Base-by-base conservation (phyloP, 169 alveolate species). In the Plasmodium inui region DNA sequence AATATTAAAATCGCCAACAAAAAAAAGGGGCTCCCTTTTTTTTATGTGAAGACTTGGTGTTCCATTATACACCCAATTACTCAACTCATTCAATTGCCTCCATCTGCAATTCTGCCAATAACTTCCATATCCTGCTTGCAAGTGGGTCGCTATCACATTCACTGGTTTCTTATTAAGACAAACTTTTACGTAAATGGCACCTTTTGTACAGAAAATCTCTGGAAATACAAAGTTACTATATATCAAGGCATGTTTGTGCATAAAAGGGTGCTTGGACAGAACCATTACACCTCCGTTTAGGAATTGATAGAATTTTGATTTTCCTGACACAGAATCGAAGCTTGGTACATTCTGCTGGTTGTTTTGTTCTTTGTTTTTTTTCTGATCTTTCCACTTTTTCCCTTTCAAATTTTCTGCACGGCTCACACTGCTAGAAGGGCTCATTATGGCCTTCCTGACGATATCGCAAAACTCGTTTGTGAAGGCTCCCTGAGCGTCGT, bases 61-160 rank as follows among this genome's bases (percentile, higher is more conserved):
- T 0, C 96, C 96, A 3, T 92, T 55, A 50, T 94, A 92, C 14
- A 97, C 84, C 98, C 98, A 97, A 9, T 92, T 92, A 26, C 95
- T 86, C 82, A 97, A 83, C 71, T 97, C 98, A 19, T 72, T 72
- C 28, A 93, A 41, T 53, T 97, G 98, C 32, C 83, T 83, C 71
- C 80, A 73, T 67, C 98, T 95, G 12, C 93, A 80, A 12, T 84
- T 81, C 73, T 95, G 95, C 41, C 93, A 82, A 1, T 32, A 55
- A 12, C 83, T 85, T 10, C 61, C 92, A 22, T 92, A 95, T 12
- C 95, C 96, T 10, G 98, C 94, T 83, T 97, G 98, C 85, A 97
- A 78, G 82, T 97, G 98, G 39, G 98, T 97, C 19, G 98, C 98
- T 37, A 97, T 93, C 22, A 97, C 93, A 84, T 96, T 96, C 70